Conservation (phyloP, 148 eudicot genomes). For the Vaccinium darrowii region DNA sequence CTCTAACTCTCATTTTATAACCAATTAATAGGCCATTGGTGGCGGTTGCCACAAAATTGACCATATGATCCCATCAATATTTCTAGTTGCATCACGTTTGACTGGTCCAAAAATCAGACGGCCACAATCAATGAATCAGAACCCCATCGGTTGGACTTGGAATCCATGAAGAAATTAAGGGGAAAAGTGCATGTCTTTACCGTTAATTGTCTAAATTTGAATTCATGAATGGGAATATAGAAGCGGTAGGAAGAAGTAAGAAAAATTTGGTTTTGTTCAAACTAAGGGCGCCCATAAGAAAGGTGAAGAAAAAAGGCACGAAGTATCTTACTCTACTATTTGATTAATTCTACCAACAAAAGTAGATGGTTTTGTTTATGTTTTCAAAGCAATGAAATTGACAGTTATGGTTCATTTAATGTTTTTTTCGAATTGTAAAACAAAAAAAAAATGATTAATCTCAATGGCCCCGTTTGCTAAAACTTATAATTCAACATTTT, state of each 20-base stretch:
- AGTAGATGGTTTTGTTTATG: not conserved
- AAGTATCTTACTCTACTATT: not conserved
- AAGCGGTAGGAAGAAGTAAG: not conserved
- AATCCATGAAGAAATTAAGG: not conserved
- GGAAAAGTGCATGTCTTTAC: not conserved
- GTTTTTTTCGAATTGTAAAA: too few species aligned
- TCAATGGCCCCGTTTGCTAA: too few species aligned
- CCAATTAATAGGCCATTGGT: not conserved
- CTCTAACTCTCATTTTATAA: not conserved
- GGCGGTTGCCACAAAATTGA: conserved; percentile 6
- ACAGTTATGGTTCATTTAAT: too few species aligned
- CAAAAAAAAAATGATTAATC: too few species aligned
- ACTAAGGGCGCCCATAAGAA: conserved; percentile 27
- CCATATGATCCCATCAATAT: not conserved
- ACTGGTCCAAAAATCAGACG: not conserved
- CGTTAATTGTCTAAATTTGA: not conserved
- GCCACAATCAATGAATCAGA: not conserved
- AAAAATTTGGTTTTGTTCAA: conserved; percentile 18
- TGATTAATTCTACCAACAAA: not conserved
- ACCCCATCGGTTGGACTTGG: not conserved
- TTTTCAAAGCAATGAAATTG: too few species aligned
- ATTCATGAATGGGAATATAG: not conserved
- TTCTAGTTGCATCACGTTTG: not conserved
- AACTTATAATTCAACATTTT: too few species aligned
- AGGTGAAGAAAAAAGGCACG: not conserved